A percentile compares a stretch with the other conserved stretches of the same genome.
phyloP scores from a whole-genome alignment of 2,329 filamentous ascomycete genomes.

The Neoscytalidium dimidiatum region DNA sequence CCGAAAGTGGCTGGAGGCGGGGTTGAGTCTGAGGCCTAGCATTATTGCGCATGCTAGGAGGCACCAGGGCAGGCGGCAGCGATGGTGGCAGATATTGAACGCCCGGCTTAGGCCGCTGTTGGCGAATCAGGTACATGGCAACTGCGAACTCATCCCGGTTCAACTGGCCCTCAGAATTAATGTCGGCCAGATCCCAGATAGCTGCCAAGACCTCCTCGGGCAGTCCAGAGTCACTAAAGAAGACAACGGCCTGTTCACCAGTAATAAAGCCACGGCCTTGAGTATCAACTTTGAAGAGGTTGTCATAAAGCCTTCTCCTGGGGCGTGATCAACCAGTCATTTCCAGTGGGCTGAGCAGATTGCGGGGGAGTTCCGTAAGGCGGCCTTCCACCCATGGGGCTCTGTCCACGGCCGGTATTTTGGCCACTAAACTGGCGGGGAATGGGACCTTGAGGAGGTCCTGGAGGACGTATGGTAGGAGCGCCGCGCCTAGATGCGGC shows the following conservation, averaged over 20 bases:
- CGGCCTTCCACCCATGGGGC: constrained; percentile 54
- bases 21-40: constrained; percentile 50
- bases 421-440: constrained; percentile 80
- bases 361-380: constrained; percentile 52
- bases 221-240: constrained; percentile 89
- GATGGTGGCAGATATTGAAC: constrained; percentile 69
- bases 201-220: constrained; percentile 86
- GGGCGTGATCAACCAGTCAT: constrained; percentile 80
- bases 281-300: constrained; percentile 85
- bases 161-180: constrained; percentile 84
- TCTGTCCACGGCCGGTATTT: constrained; percentile 55
- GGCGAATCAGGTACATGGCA: constrained; percentile 93
- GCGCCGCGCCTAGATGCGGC: constrained; percentile 71
- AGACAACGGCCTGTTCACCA: constrained; percentile 90
- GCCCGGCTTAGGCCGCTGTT: constrained; percentile 72
- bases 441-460: constrained; percentile 61
- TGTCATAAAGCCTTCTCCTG: constrained; percentile 85
- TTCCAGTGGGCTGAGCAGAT: constrained; percentile 56
- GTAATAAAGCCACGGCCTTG: constrained; percentile 79
- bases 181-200: constrained; percentile 96
- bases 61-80: constrained; percentile 80
- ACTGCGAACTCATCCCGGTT: constrained; percentile 92
- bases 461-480: constrained; percentile 46
- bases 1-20: constrained; percentile 3
- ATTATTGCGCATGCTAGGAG: constrained; percentile 76